Base-by-base conservation (phyloP, 305 asterid species). In the Fraxinus sp. region DNA sequence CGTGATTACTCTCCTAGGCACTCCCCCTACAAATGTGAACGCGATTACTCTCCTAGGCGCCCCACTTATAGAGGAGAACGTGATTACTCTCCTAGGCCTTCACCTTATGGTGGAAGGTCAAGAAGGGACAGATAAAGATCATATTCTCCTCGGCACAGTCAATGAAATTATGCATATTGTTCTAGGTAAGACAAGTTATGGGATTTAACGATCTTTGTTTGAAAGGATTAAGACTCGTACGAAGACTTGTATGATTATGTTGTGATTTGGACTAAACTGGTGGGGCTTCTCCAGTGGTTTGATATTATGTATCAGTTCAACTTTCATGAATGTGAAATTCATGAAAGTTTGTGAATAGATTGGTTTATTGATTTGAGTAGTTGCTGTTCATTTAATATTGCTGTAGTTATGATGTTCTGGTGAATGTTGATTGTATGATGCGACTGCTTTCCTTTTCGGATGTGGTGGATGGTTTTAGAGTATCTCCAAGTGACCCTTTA, bases 91-190 rank as follows among this genome's bases (percentile, higher is more conserved):
- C 90, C 91, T 18, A 86, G 83, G 79, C 88, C 9, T 73, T 88
- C 93, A 6, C 98, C 97, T 73, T 88, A 90, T 78, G 93, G 90
- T 71, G 92, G 97, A 87, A 90, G 97, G 86, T 89, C 96, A 52
- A 93, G 96, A 85, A 91, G 99, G 88, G 97, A 88, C 7, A 84
- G 96, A 75, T 94, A 94, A 80, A 89, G 93, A 94, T 91, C 92
- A 52, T 97, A 36, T 79, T 94, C 99, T 79, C 95, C 97, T 57
- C 89, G 91, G 20, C 86, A 86, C 39, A 88, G 93, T 81, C 88
- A 83, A 70, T 88, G 94, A 83, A 78, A 77, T 88, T 93, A 91
- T 82, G 84, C 88, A 39, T 39, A 1, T 41, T 41, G 49, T 41
- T 41, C 49, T 41, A 41, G 94, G 87, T 91, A 88, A 41, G 81